Conservation (phyloP, 805 yeast species). For the Yarrowia osloensis region DNA sequence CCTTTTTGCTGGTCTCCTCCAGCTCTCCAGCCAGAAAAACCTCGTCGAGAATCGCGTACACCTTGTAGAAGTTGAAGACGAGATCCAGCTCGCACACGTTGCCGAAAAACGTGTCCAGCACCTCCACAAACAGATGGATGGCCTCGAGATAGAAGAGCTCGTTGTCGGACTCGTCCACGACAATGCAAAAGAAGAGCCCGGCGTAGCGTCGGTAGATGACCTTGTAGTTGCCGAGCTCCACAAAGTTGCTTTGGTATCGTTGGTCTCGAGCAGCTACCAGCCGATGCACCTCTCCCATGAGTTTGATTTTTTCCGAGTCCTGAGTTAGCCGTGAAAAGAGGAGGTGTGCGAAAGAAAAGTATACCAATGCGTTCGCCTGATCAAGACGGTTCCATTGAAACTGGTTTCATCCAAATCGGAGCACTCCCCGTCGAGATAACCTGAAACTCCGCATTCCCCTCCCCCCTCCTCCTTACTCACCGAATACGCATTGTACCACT, state of each 20-base stretch:
- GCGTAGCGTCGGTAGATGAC: slow-evolving; percentile 88
- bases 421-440: neutral
- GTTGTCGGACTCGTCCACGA: slow-evolving; percentile 76
- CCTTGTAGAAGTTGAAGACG: slow-evolving; percentile 86
- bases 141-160: slow-evolving; percentile 82
- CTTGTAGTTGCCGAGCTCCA: slow-evolving; percentile 65
- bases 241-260: slow-evolving; percentile 78
- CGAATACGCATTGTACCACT: slow-evolving; percentile 63
- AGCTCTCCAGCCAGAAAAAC: slow-evolving; percentile 88
- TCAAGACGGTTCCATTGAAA: neutral
- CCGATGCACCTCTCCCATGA: slow-evolving; percentile 70
- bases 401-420: slow-evolving; percentile 38
- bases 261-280: slow-evolving; percentile 81
- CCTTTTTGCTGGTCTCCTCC: slow-evolving; percentile 76
- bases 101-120: slow-evolving; percentile 80
- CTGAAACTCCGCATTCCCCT: neutral
- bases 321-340: slow-evolving; percentile 34
- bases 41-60: slow-evolving; percentile 81
- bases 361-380: slow-evolving; percentile 36
- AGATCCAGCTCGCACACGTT: slow-evolving; percentile 92
- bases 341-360: too few species aligned
- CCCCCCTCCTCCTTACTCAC: slow-evolving; percentile 39
- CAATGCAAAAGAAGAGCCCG: slow-evolving; percentile 83
- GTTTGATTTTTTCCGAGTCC: slow-evolving; percentile 50
- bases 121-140: slow-evolving; percentile 85